These are phyloP conservation scores for Royoungia palumana DNA, from an alignment of 768 basidiomycete genomes.

Conservation along the genomic window DNA sequence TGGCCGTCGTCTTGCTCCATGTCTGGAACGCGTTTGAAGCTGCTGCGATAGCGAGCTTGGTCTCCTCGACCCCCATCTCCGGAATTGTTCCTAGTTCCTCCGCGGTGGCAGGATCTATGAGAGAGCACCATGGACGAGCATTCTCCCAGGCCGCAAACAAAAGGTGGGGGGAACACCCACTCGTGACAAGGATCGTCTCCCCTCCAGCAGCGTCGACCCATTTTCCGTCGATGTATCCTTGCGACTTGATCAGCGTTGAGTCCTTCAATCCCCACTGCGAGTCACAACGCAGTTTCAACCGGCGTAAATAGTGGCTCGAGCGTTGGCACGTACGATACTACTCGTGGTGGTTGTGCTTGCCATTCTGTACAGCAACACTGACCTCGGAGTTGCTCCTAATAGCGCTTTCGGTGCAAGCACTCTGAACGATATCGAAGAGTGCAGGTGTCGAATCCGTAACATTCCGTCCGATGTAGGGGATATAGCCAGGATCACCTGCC, in stretches of 20 bases:
- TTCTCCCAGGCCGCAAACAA: neutral
- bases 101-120: constrained; percentile 80
- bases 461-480: constrained; percentile 3
- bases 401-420: constrained; percentile 16
- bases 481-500: constrained; percentile 1
- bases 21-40: constrained; percentile 77
- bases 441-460: constrained; percentile 14
- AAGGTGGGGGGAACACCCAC: constrained; percentile 42
- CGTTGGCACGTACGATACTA: constrained; percentile 32
- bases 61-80: constrained; percentile 85
- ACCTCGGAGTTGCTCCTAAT: constrained; percentile 2
- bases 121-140: constrained; percentile 3
- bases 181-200: constrained; percentile 68
- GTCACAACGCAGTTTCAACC: neutral
- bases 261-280: constrained; percentile 75
- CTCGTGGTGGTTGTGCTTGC: constrained; percentile 42
- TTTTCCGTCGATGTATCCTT: constrained; percentile 80
- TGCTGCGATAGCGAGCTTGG: constrained; percentile 78
- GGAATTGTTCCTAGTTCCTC: constrained; percentile 82
- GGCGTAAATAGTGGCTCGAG: neutral
- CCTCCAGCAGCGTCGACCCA: constrained; percentile 81
- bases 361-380: constrained; percentile 43
- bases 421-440: constrained; percentile 17
- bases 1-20: constrained; percentile 87
- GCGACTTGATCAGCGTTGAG: constrained; percentile 64